Conservation (phyloP, 2,329 filamentous ascomycete genomes). For the Colletotrichum lindemuthianum region DNA sequence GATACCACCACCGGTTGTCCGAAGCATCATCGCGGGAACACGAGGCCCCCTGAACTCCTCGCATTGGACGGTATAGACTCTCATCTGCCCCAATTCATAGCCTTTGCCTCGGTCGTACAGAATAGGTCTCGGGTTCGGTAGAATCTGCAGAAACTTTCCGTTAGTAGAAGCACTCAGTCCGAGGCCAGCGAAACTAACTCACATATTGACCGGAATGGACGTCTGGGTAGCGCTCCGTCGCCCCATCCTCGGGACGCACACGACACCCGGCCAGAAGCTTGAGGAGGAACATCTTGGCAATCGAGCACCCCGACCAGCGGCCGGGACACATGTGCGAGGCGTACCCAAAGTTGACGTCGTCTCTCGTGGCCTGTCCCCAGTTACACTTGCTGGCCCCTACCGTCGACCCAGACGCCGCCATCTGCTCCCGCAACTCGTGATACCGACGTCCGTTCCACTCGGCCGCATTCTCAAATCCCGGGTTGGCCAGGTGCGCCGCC, state of each 20-base stretch:
- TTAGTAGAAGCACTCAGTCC: no score
- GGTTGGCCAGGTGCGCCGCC: conserved; percentile 28
- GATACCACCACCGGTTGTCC: no score
- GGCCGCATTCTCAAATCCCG: conserved; percentile 10
- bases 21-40: no score
- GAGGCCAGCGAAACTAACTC: not conserved
- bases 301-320: conserved; percentile 31
- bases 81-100: no score
- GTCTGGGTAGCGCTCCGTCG: conserved; percentile 24
- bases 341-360: conserved; percentile 33
- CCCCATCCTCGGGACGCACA: conserved; percentile 19
- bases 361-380: conserved; percentile 26
- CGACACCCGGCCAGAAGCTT: conserved; percentile 15
- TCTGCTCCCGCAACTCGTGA: conserved; percentile 20
- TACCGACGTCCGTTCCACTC: conserved; percentile 28
- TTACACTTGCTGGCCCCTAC: conserved; percentile 22
- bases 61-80: no score
- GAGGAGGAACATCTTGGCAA: conserved; percentile 34
- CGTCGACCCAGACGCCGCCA: not conserved
- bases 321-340: conserved; percentile 33
- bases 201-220: conserved; percentile 30
- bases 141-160: no score
- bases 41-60: no score
- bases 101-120: no score
- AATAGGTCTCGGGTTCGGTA: no score